These are phyloP conservation scores for Allium sativum DNA, from an alignment of 106 monocot species.

Conservation along the genomic window DNA sequence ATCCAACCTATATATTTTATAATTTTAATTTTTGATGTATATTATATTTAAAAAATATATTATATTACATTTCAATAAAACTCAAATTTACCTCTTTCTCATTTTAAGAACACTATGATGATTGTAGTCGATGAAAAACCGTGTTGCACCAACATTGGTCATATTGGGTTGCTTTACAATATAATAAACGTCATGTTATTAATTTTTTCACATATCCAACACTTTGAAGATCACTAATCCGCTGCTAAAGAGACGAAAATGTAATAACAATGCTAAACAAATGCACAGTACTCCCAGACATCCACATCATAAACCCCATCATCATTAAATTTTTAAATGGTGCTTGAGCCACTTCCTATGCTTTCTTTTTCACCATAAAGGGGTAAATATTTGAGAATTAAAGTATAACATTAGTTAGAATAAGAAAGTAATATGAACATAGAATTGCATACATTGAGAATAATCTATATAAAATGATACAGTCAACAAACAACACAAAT, in stretches of 20 bases:
- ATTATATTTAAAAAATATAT: too few species aligned
- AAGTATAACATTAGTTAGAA: background rate
- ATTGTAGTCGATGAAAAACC: too few species aligned
- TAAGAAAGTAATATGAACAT: background rate
- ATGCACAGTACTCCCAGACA: conserved; percentile 94
- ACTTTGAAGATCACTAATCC: conserved; percentile 80
- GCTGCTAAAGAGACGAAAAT: conserved; percentile 97
- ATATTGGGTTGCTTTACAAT: too few species aligned
- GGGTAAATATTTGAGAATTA: background rate
- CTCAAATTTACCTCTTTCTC: too few species aligned
- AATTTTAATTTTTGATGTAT: too few species aligned
- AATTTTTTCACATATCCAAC: too few species aligned
- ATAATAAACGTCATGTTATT: too few species aligned
- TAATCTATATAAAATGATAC: background rate
- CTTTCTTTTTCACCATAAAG: conserved; percentile 44
- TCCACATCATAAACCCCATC: conserved; percentile 99
- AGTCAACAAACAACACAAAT: background rate
- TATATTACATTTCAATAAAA: too few species aligned
- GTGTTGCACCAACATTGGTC: too few species aligned
- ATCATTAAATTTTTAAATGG: conserved; percentile 90
- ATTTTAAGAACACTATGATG: too few species aligned
- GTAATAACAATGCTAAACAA: conserved; percentile 97
- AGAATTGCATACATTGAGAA: background rate
- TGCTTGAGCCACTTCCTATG: conserved; percentile 91
- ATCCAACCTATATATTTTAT: too few species aligned